Evolutionary conservation across 2,329 filamentous ascomycete genomes (phyloP).

Genomic region (Cylindrodendrum hubeiense): DNA sequence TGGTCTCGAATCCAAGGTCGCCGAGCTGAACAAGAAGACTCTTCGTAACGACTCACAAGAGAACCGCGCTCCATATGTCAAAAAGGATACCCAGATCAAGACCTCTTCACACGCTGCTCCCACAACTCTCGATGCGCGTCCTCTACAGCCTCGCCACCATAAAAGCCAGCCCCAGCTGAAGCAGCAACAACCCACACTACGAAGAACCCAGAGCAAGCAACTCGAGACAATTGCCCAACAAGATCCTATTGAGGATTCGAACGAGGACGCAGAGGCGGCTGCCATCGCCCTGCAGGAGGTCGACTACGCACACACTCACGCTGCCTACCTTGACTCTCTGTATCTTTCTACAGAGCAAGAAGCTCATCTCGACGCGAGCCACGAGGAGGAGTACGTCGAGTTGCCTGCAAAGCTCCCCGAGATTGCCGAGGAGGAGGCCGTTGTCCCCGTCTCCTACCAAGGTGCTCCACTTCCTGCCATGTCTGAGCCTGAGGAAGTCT

Average conservation of each 20-base stretch:
- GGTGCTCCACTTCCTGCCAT: conserved; percentile 45
- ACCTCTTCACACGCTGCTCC: conserved; percentile 30
- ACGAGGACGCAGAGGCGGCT: conserved; percentile 24
- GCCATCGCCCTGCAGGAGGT: conserved; percentile 31
- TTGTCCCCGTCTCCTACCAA: conserved; percentile 37
- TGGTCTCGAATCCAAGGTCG: conserved; percentile 39
- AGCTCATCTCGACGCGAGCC: conserved; percentile 38
- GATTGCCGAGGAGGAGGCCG: conserved; percentile 47
- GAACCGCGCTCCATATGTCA: conserved; percentile 28
- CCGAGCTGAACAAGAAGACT: conserved; percentile 42
- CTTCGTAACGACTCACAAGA: conserved; percentile 31
- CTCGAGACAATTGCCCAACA: conserved; percentile 44
- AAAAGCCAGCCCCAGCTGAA: conserved; percentile 68
- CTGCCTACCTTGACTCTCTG: conserved; percentile 45
- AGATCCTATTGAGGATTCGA: conserved; percentile 28
- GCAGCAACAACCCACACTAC: conserved; percentile 53
- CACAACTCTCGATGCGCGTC: conserved; percentile 35
- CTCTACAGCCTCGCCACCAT: conserved; percentile 60
- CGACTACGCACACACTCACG: conserved; percentile 40
- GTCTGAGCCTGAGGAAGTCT: conserved; percentile 74
- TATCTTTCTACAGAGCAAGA: conserved; percentile 42
- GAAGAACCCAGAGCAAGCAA: conserved; percentile 60
- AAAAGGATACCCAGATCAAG: conserved; percentile 36
- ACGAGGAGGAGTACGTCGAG: conserved; percentile 41
- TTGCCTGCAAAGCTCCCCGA: conserved; percentile 45